phyloP scores from a whole-genome alignment of 139 green algal genomes.

The Asterochloris erici region DNA sequence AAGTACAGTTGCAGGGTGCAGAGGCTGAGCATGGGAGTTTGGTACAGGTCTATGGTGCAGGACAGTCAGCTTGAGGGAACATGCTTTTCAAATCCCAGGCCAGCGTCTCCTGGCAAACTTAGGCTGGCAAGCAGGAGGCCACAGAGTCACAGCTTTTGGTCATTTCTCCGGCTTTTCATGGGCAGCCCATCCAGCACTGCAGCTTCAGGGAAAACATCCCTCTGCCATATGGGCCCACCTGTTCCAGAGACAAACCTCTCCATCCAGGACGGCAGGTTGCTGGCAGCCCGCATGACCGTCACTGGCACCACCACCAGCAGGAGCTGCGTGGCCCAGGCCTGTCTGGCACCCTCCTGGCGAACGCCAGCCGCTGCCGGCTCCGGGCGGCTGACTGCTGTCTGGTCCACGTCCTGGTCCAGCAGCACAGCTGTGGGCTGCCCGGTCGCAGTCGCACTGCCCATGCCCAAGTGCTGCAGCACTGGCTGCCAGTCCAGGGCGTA shows the following conservation, averaged over 20 bases:
- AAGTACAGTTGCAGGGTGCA: no score
- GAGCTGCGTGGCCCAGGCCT: conserved; percentile 22
- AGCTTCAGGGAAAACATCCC: neutral
- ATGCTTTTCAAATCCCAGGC: no score
- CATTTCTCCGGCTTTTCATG: no score
- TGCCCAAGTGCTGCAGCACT: conserved; percentile 12
- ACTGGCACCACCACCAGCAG: conserved; percentile 15
- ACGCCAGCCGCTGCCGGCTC: neutral
- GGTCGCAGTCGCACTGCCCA: neutral
- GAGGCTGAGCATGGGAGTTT: no score
- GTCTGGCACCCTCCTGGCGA: neutral
- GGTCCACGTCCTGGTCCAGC: neutral
- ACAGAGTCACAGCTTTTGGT: no score
- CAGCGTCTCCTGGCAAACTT: no score
- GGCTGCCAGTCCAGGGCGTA: conserved; percentile 18
- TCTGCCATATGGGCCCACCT: neutral
- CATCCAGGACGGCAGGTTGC: conserved; percentile 17
- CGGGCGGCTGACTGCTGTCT: neutral
- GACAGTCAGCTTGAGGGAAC: no score
- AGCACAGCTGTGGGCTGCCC: neutral
- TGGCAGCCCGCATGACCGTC: neutral
- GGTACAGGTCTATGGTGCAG: no score
- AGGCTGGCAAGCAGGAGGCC: no score
- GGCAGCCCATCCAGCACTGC: no score
- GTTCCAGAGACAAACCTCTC: neutral